Base-by-base conservation (phyloP, 2,329 filamentous ascomycete genomes). In the Camillea tinctor region DNA sequence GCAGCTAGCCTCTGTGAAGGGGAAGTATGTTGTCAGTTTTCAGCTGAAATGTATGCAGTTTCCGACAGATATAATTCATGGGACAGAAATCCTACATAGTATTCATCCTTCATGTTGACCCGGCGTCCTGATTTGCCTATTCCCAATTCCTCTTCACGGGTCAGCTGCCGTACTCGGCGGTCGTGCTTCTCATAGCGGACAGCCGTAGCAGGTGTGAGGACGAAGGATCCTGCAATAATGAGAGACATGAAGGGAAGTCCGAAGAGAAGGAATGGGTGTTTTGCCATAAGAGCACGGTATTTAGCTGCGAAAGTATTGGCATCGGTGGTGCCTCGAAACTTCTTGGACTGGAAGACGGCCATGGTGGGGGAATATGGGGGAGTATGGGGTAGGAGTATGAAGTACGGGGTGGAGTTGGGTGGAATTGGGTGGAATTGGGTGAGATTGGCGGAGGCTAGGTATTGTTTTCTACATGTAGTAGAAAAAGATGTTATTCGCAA, bases 161-260 rank as follows among this genome's bases (percentile, higher is more conserved):
- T 90, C 78, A 98, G 76, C 77, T 93, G 90, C 70, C 90, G 85
- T 61, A 97, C 92, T 78, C 92, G 94, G 64, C 92, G 87, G 74
- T 99, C 95, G 72, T 97, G 88, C 64, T 91, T 87, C 79, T 99
- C 95, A 77, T 98, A 99, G 60, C 96, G 86, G 54, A 99, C 81
- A 15, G 96, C 95, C 21, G 96, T 94, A 4, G 94, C 95, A 1
- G 94, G 95, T 0, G 95, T 98, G 54, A 99, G 84, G 69, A 96
- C 90, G 76, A 99, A 99, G 2, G 92, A 96, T 0, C 93, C 94
- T 1, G 89, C 92, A 23, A 99, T 86, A 72, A 99, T 97, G 60
- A 96, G 88, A 59, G 86, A 80, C 66, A 99, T 85, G 76, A 99
- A 99, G 0, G 95, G 96, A 3, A 99, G 83, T 1, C 96, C 96